Evolutionary conservation across 1,284 basidiomycete genomes (phyloP), one percentile per base, ranked within the genome.

Genomic region (Trichosporon sp.): DNA sequence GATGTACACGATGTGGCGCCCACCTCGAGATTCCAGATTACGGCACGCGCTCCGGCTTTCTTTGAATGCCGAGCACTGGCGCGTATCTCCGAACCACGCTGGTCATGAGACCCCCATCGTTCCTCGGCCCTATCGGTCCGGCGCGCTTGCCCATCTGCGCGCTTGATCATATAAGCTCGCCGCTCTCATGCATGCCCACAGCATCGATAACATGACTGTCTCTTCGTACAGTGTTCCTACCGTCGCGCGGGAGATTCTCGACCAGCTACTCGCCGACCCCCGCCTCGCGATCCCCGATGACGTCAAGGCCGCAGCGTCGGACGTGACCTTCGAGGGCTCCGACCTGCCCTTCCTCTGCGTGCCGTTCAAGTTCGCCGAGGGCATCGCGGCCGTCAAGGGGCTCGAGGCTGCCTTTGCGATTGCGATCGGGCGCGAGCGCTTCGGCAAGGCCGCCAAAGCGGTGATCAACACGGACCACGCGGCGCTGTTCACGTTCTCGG

Each of bases 351-450:
- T 53, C 32, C 65, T 69, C 4, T 44, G 60, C 31, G 58, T 69
- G 1, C 68, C 70, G 23, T 69, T 65, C 64, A 69, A 67, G 64
- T 65, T 71, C 34, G 47, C 65, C 44, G 70, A 71, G 35, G 67
- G 47, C 3, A 53, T 69, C 58, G n/a, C 65, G 0, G 64, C 65
- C 5, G 53, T 71, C 56, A 71, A 71, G 38, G 70, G 65, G 1
- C 68, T 69, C 31, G 70, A 71, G 32, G 68, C 70, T 0, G 62
- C 65, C 11, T 69, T 72, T 23, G 68, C 63, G 11, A n/a, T 47
- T 13, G 68, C 68, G 21, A 68, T 69, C 18, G 67, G 58, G 2
- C 21, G 35, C 27, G 25, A 62, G 58, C 67, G 70, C 1, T 71
- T 62, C 63, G 68, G 63, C 34, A 31, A 32, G 21, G 11, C 35